Evolutionary conservation across 176 grass and related monocot genomes (phyloP).

Genomic region (Urochloa ruziziensis): DNA sequence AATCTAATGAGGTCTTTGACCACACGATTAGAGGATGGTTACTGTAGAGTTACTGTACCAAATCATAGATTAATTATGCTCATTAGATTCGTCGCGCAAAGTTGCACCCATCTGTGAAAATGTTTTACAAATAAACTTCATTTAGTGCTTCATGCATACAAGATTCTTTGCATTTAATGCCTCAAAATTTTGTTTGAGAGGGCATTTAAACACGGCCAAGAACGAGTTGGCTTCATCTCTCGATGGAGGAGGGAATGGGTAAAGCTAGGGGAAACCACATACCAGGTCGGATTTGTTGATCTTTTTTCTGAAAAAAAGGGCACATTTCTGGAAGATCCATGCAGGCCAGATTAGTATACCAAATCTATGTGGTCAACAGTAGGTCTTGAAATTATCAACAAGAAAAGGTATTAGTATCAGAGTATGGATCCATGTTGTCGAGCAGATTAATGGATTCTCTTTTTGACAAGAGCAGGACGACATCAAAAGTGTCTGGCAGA

Average conservation of each 20-base stretch:
- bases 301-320: background rate
- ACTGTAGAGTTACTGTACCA: too few relatives aligned
- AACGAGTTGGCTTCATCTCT: constrained; percentile 41
- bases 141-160: too few relatives aligned
- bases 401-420: background rate
- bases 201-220: too few relatives aligned
- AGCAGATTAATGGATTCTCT: background rate
- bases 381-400: constrained; percentile 4
- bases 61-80: too few relatives aligned
- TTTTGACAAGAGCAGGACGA: background rate
- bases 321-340: background rate
- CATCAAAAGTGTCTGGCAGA: background rate
- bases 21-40: too few relatives aligned
- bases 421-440: background rate
- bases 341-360: background rate
- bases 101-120: too few relatives aligned
- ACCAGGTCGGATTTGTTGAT: constrained; percentile 34
- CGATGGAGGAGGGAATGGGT: background rate
- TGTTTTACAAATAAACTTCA: too few relatives aligned
- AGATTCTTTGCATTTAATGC: too few relatives aligned
- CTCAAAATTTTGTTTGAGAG: too few relatives aligned
- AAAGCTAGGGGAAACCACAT: background rate
- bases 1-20: too few relatives aligned
- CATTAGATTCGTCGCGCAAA: too few relatives aligned
- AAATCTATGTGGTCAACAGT: background rate